phyloP scores from a whole-genome alignment of 2,329 filamentous ascomycete genomes.

The Tolypocladium tundrense region DNA sequence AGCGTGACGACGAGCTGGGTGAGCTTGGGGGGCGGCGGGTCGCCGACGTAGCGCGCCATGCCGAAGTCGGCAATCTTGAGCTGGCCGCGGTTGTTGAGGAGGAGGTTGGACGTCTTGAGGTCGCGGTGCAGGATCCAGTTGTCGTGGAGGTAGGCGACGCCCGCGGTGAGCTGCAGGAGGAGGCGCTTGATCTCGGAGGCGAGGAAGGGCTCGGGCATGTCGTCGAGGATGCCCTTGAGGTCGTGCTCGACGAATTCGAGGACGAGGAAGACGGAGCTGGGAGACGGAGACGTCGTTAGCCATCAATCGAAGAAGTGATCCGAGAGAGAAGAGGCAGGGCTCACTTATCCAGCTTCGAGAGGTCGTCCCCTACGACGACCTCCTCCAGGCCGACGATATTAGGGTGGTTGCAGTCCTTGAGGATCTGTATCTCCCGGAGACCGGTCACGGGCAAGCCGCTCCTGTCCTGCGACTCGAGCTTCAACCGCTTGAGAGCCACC shows the following conservation, averaged over 20 bases:
- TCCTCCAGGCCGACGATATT: slow-evolving; percentile 79
- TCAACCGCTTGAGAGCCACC: slow-evolving; percentile 88
- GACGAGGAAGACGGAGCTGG: slow-evolving; percentile 72
- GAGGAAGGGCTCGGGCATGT: slow-evolving; percentile 89
- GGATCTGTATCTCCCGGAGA: slow-evolving; percentile 83
- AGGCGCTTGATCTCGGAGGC: slow-evolving; percentile 89
- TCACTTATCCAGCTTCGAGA: slow-evolving; percentile 42
- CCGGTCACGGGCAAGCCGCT: slow-evolving; percentile 82
- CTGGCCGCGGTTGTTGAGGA: slow-evolving; percentile 89
- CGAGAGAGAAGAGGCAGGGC: slow-evolving; percentile 5
- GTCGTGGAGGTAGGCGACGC: slow-evolving; percentile 74
- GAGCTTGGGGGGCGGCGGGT: slow-evolving; percentile 67
- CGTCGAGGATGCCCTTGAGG: slow-evolving; percentile 82
- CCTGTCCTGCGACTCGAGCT: slow-evolving; percentile 69
- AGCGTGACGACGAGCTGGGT: slow-evolving; percentile 93
- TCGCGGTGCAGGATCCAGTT: slow-evolving; percentile 91
- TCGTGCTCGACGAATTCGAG: slow-evolving; percentile 98
- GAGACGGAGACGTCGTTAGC: background rate
- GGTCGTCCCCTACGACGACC: slow-evolving; percentile 66
- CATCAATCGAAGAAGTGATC: background rate
- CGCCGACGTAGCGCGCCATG: slow-evolving; percentile 84
- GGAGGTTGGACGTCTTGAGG: slow-evolving; percentile 85
- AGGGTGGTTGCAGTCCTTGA: slow-evolving; percentile 67
- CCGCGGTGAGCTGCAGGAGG: slow-evolving; percentile 69
- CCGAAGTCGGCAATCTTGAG: slow-evolving; percentile 97